Conservation (phyloP, 2,329 filamentous ascomycete genomes). For the Alternaria consortialis region DNA sequence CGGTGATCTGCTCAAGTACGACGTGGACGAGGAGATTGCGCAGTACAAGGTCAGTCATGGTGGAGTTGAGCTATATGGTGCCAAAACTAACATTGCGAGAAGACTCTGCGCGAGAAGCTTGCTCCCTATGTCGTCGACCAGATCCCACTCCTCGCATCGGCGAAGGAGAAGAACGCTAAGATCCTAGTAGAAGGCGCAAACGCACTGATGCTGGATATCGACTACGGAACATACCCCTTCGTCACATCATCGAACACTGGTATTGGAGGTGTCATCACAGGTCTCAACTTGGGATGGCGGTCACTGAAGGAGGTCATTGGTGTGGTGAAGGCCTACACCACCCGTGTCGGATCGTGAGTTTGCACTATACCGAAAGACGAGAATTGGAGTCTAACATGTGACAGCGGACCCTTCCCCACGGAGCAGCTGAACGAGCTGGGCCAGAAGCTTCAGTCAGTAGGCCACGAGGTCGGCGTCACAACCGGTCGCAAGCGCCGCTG, state of each 20-base stretch:
- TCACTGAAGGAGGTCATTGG: slow-evolving; percentile 70
- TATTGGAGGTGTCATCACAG: slow-evolving; percentile 69
- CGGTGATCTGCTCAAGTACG: slow-evolving; percentile 71
- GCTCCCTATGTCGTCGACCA: slow-evolving; percentile 72
- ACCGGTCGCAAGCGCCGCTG: slow-evolving; percentile 70
- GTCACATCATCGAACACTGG: slow-evolving; percentile 69
- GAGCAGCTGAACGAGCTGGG: slow-evolving; percentile 68
- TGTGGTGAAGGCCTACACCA: slow-evolving; percentile 74
- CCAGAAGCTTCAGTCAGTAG: slow-evolving; percentile 65
- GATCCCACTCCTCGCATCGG: slow-evolving; percentile 69
- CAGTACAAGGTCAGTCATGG: slow-evolving; percentile 61
- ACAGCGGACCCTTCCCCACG: slow-evolving; percentile 72
- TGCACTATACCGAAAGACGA: background rate
- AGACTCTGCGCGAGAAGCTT: slow-evolving; percentile 65
- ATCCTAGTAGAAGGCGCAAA: slow-evolving; percentile 76
- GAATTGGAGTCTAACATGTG: slow-evolving; percentile 31
- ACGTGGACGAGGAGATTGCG: slow-evolving; percentile 74
- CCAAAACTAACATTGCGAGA: slow-evolving; percentile 1
- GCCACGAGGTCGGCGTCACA: slow-evolving; percentile 64
- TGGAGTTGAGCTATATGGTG: background rate
- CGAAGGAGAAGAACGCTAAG: slow-evolving; percentile 66
- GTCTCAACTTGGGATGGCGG: slow-evolving; percentile 68
- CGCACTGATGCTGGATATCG: slow-evolving; percentile 73
- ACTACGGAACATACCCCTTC: slow-evolving; percentile 65
- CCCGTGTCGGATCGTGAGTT: slow-evolving; percentile 60